phyloP scores from a whole-genome alignment of 2,329 filamentous ascomycete genomes.

The Endoconidiophora laricicola region DNA sequence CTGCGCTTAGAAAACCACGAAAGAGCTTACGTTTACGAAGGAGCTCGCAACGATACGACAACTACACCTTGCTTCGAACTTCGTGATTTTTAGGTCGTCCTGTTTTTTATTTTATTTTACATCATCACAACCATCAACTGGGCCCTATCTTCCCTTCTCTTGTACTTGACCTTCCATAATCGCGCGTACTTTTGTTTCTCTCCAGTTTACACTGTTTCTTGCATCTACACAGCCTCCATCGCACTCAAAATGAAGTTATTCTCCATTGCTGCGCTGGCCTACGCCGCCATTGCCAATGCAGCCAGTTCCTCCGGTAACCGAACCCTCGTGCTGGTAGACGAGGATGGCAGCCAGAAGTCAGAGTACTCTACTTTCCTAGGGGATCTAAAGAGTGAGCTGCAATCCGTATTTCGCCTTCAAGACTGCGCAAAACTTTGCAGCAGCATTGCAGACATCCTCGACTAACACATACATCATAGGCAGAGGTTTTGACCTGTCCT shows the following conservation, averaged over 20 bases:
- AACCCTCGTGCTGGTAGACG: constrained; percentile 74
- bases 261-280: constrained; percentile 50
- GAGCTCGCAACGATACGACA: not conserved
- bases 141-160: no score
- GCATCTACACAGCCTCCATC: constrained; percentile 10
- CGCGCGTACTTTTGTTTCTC: constrained; percentile 13
- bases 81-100: not conserved
- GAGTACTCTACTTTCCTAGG: constrained; percentile 68
- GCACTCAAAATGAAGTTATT: constrained; percentile 52
- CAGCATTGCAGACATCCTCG: no score
- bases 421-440: constrained; percentile 13
- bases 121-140: not conserved
- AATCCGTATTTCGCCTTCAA: not conserved
- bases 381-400: constrained; percentile 47
- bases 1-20: not conserved
- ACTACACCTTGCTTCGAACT: not conserved
- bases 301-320: constrained; percentile 64
- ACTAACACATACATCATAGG: constrained; percentile 30
- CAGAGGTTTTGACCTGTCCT: constrained; percentile 65
- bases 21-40: constrained; percentile 6
- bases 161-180: constrained; percentile 5
- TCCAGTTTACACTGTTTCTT: constrained; percentile 7
- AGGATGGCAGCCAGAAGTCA: constrained; percentile 54
- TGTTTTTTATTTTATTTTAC: not conserved
- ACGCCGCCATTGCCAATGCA: constrained; percentile 53